Evolutionary conservation across 2,329 filamentous ascomycete genomes (phyloP).

Genomic region (Cercospora sp.): DNA sequence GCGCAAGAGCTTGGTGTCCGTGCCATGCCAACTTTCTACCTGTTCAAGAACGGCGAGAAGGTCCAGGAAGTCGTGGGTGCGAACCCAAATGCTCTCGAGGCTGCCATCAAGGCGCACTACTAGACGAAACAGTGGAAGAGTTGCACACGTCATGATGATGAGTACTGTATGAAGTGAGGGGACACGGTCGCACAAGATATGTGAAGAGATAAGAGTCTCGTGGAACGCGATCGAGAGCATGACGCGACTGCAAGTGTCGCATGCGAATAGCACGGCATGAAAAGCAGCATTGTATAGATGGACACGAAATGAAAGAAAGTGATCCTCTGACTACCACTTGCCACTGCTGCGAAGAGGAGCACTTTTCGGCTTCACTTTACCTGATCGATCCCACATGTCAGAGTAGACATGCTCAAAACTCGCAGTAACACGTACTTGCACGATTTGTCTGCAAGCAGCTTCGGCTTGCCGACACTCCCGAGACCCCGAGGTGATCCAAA

Average conservation of each 20-base stretch:
- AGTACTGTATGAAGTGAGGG: not conserved
- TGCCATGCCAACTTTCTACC: constrained; percentile 88
- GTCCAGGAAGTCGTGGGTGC: constrained; percentile 74
- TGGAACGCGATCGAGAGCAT: not conserved
- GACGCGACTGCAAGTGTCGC: not conserved
- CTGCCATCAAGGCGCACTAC: constrained; percentile 45
- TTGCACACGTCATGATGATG: constrained; percentile 4
- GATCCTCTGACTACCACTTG: not conserved
- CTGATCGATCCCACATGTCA: too few species aligned
- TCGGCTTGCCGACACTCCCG: not conserved
- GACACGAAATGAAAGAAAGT: not conserved
- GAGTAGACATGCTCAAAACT: not conserved
- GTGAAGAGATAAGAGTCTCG: not conserved
- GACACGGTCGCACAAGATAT: not conserved
- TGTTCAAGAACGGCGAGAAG: constrained; percentile 80
- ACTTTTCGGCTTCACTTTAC: not conserved
- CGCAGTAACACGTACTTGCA: not conserved
- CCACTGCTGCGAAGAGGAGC: not conserved
- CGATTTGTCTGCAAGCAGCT: not conserved
- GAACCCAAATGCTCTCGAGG: constrained; percentile 68
- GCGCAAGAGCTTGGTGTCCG: constrained; percentile 75
- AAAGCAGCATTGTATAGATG: not conserved
- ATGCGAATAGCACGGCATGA: not conserved
- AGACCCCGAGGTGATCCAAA: not conserved
- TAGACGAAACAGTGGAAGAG: not conserved